Evolutionary conservation across 306 rosid genomes (phyloP).

Genomic region (Fragaria ananassa): DNA sequence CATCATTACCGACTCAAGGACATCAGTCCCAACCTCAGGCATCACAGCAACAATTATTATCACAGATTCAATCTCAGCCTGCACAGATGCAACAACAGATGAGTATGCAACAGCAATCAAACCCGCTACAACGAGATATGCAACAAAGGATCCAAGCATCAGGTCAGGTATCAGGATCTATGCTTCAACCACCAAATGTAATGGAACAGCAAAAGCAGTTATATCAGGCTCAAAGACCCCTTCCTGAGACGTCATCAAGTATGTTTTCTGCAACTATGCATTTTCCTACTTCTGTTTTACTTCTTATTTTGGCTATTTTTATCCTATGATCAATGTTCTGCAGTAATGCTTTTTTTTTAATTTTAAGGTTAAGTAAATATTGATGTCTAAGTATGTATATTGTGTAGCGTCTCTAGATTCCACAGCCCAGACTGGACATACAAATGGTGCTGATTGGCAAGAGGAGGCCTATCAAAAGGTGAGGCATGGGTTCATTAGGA

Average conservation of each 20-base stretch:
- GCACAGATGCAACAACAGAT: constrained; percentile 72
- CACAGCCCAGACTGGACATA: constrained; percentile 61
- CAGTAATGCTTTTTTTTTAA: background rate
- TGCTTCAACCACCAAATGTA: constrained; percentile 66
- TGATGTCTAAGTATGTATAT: constrained; percentile 16
- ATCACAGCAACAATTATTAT: constrained; percentile 67
- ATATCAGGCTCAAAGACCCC: constrained; percentile 73
- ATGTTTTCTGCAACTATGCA: constrained; percentile 31
- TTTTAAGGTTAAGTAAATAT: background rate
- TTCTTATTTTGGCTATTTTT: background rate
- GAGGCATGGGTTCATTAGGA: constrained; percentile 4
- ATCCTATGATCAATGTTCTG: background rate
- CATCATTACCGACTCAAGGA: constrained; percentile 56
- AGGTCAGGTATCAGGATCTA: constrained; percentile 53
- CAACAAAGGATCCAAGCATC: constrained; percentile 72
- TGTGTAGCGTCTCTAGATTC: constrained; percentile 73
- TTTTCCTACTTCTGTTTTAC: background rate
- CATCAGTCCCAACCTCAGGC: constrained; percentile 67
- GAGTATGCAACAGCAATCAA: constrained; percentile 73
- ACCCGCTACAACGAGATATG: constrained; percentile 66
- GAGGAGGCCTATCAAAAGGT: constrained; percentile 85
- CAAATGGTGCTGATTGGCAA: constrained; percentile 75
- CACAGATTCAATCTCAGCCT: constrained; percentile 76
- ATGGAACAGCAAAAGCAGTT: constrained; percentile 78
- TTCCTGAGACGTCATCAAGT: constrained; percentile 79